Evolutionary conservation across 768 basidiomycete species (phyloP).

Genomic region (Termitomyces sp.): DNA sequence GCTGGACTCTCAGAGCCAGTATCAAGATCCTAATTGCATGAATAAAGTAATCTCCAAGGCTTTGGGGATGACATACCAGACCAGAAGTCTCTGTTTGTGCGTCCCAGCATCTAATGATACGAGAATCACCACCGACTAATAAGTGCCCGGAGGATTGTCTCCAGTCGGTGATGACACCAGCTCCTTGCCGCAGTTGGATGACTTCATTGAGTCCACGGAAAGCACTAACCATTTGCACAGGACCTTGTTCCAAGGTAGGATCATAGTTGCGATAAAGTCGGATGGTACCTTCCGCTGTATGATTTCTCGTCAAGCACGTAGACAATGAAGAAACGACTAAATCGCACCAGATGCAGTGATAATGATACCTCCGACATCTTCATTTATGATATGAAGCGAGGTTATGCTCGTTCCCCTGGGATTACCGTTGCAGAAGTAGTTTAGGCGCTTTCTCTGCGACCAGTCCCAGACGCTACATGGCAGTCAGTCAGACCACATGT

Average conservation of each 20-base stretch:
- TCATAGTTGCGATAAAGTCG: slow-evolving; percentile 94
- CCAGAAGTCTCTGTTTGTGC: slow-evolving; percentile 81
- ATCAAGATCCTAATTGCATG: slow-evolving; percentile 62
- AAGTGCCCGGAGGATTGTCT: slow-evolving; percentile 82
- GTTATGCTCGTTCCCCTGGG: slow-evolving; percentile 79
- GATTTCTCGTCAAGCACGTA: neutral
- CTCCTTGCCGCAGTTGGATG: slow-evolving; percentile 66
- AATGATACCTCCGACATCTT: slow-evolving; percentile 89
- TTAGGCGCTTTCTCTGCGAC: slow-evolving; percentile 72
- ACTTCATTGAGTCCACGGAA: slow-evolving; percentile 86
- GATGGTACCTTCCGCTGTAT: slow-evolving; percentile 82
- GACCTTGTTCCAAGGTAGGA: slow-evolving; percentile 57
- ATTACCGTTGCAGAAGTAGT: slow-evolving; percentile 87
- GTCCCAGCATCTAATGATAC: slow-evolving; percentile 90
- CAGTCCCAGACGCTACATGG: slow-evolving; percentile 86
- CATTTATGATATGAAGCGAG: slow-evolving; percentile 87
- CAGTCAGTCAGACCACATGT: slow-evolving; percentile 3
- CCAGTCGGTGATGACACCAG: slow-evolving; percentile 90
- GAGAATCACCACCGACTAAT: slow-evolving; percentile 88
- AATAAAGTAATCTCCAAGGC: neutral
- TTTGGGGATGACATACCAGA: slow-evolving; percentile 40
- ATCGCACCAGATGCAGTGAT: slow-evolving; percentile 77
- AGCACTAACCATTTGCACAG: slow-evolving; percentile 88
- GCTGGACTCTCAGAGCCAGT: slow-evolving; percentile 89
- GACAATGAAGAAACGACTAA: neutral